These are phyloP conservation scores for Nigrospora osmanthi DNA, from an alignment of 2,329 filamentous ascomycete genomes.

Conservation along the genomic window DNA sequence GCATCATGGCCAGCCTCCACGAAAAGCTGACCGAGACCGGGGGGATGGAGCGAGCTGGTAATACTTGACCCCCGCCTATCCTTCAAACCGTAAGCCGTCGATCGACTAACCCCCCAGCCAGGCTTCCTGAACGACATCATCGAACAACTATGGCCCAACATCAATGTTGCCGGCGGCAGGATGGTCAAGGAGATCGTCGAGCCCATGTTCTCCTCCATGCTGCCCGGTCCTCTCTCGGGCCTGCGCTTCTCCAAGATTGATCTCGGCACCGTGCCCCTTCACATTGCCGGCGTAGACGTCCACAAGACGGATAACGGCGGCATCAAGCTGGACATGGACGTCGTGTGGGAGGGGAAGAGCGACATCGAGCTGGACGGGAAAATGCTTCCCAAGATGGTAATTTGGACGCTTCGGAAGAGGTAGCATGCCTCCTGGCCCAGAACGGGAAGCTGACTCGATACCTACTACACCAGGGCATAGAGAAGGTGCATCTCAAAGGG, in stretches of 20 bases:
- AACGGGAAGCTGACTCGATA: no score
- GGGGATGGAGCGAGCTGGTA: slow-evolving; percentile 27
- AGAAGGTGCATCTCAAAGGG: slow-evolving; percentile 33
- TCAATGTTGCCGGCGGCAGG: slow-evolving; percentile 31
- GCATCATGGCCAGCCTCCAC: slow-evolving; percentile 21
- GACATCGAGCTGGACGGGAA: slow-evolving; percentile 38
- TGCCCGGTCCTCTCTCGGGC: slow-evolving; percentile 32
- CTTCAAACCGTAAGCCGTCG: not conserved
- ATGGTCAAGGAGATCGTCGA: slow-evolving; percentile 39
- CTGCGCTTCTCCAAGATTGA: slow-evolving; percentile 38
- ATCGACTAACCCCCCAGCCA: slow-evolving; percentile 7
- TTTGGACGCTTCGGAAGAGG: not conserved
- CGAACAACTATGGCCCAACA: slow-evolving; percentile 39
- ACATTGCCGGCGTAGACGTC: slow-evolving; percentile 31
- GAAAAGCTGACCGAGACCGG: slow-evolving; percentile 29
- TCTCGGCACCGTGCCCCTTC: slow-evolving; percentile 31
- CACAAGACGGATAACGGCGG: slow-evolving; percentile 33
- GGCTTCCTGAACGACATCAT: slow-evolving; percentile 40
- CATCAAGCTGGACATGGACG: slow-evolving; percentile 40
- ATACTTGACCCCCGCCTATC: not conserved
- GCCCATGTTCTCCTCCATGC: slow-evolving; percentile 36
- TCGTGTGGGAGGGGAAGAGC: slow-evolving; percentile 35
- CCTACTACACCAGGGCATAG: slow-evolving; percentile 27
- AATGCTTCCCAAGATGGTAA: slow-evolving; percentile 34
- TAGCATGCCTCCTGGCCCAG: not conserved